Conservation (phyloP, 257 asterid genomes). For the Fraxinus quadrangulata region DNA sequence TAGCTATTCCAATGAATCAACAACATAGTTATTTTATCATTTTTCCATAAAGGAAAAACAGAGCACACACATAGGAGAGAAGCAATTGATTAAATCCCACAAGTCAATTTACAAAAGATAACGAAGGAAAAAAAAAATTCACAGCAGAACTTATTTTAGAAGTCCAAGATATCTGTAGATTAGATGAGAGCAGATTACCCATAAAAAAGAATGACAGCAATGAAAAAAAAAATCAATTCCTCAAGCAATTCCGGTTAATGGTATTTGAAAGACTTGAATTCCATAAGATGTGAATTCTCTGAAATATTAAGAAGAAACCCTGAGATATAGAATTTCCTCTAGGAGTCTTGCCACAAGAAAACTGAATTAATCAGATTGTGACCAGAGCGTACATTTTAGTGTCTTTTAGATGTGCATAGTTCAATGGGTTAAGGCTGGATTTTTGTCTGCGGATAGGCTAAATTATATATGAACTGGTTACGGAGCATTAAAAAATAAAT, state of each 20-base stretch:
- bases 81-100: neutral
- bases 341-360: neutral
- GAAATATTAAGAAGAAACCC: neutral
- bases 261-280: neutral
- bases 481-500: too few species aligned
- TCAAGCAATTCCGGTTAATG: too few species aligned
- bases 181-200: neutral
- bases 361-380: neutral
- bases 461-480: neutral
- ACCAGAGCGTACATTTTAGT: neutral
- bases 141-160: neutral
- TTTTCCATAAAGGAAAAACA: neutral
- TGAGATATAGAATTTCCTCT: neutral
- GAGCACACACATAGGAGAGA: neutral
- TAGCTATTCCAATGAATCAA: neutral
- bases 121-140: neutral
- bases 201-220: neutral
- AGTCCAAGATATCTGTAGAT: neutral
- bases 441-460: neutral
- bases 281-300: neutral
- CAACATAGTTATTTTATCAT: neutral
- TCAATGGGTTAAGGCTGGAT: neutral
- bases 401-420: neutral
- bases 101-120: neutral
- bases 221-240: too few species aligned